Base-by-base conservation (phyloP, 148 eudicot species). In the Rhododendron griersonianum region DNA sequence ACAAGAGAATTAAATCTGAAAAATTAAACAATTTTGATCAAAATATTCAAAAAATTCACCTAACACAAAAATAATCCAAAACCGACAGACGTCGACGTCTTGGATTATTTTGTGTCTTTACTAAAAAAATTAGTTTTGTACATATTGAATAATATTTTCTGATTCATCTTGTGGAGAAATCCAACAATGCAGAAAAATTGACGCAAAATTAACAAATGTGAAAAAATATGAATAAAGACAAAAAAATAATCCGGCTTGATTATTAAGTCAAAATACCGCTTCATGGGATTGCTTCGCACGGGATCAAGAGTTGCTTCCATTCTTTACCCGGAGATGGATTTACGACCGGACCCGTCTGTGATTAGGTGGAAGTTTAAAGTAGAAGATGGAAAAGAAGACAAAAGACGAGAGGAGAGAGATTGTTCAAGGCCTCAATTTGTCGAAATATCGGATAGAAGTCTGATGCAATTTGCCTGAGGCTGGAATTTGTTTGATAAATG, bases 361-460 rank as follows among this genome's bases (percentile, higher is more conserved):
- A 80, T 80, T 81, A 81, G 55, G 83, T 75, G 86, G 48, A 18
- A 11, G 84, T 69, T 48, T 41, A 19, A 19, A 19, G 5, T 16
- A 76, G 80, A 76, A 76, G 41, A 74, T 30, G 81, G 81, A 44
- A 44, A 76, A 80, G 74, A 63, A 78, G 81, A 51, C 69, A 83
- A 80, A 78, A 78, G 39, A 44, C 11, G 45, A 76, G 63, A 28
- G 78, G 85, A 45, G 83, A 78, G 84, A 61, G 84, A 69, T 80
- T 55, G 75, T 75, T 87, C 82, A 87, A 87, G 92, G 87, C 89
- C 89, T 85, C 91, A 91, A 89, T 83, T 84, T 80, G 73, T 39
- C 84, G 79, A 84, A 71, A 44, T 85, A 80, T 89, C 89, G 3
- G 76, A 88, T 86, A 81, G 81, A 30, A 86, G 80, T 88, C 87